Evolutionary conservation across 805 yeast genomes (phyloP).

Genomic region (Metschnikowia peoriensis): DNA sequence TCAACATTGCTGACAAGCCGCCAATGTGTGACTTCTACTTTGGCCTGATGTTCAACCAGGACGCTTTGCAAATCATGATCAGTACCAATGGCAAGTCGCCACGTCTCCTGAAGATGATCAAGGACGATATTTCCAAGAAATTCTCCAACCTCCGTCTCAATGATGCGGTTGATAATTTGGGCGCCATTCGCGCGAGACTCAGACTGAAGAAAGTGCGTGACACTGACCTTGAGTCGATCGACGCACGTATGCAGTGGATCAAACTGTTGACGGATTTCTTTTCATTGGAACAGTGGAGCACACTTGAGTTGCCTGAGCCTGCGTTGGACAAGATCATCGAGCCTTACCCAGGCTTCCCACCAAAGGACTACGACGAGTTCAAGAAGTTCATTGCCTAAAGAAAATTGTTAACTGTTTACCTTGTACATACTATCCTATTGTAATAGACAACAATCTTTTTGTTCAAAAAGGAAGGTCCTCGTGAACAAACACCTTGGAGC

Average conservation of each 20-base stretch:
- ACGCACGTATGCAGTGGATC: constrained; percentile 70
- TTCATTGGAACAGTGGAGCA: constrained; percentile 59
- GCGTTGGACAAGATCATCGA: constrained; percentile 42
- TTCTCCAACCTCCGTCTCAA: constrained; percentile 48
- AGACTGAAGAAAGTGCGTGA: constrained; percentile 46
- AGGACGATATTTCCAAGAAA: constrained; percentile 53
- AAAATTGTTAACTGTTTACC: not conserved
- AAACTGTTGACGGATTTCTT: constrained; percentile 60
- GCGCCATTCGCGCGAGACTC: constrained; percentile 50
- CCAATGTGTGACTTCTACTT: constrained; percentile 82
- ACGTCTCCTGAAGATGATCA: constrained; percentile 55
- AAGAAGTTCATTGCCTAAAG: constrained; percentile 8
- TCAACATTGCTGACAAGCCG: constrained; percentile 84
- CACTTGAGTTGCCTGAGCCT: constrained; percentile 25
- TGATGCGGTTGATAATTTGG: constrained; percentile 59
- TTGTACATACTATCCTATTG: not conserved
- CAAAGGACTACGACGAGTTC: constrained; percentile 23
- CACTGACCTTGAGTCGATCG: constrained; percentile 47
- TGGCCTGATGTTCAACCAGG: constrained; percentile 73
- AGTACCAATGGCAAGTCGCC: constrained; percentile 85
- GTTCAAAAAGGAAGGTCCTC: constrained; percentile 42
- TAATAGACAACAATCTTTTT: not conserved
- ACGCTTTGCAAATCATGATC: constrained; percentile 75
- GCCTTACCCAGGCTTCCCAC: constrained; percentile 52
- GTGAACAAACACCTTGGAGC: constrained; percentile 73